Conservation (phyloP, 1,284 basidiomycete genomes). For the Apiotrichum siamense region DNA sequence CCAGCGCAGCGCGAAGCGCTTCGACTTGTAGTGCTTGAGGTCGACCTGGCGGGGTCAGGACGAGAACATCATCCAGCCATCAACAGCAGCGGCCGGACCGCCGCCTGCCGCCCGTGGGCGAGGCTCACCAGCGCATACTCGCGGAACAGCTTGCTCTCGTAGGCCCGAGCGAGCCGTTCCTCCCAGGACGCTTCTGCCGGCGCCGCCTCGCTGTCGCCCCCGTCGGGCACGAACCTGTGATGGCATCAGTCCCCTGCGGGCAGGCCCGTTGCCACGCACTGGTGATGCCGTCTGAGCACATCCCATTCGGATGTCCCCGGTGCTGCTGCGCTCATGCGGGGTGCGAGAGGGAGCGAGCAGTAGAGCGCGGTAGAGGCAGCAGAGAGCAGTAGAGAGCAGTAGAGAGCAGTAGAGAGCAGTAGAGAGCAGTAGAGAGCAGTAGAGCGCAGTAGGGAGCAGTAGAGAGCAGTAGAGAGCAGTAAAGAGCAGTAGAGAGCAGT, state of each 20-base stretch:
- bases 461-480: no score
- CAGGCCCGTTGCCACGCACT: conserved; percentile 35
- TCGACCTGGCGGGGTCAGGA: conserved; percentile 55
- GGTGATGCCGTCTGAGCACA: conserved; percentile 48
- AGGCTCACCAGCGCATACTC: conserved; percentile 66
- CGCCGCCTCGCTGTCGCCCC: no score
- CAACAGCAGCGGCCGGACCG: no score
- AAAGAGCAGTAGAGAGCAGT: no score
- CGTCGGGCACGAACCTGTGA: conserved; percentile 72
- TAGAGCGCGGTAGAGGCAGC: no score
- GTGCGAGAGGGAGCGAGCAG: no score
- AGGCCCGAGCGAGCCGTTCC: conserved; percentile 74
- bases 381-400: no score
- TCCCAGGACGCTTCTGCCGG: conserved; percentile 56
- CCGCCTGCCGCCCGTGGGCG: background rate
- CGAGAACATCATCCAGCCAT: background rate
- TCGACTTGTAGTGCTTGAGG: conserved; percentile 87
- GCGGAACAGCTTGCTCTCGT: conserved; percentile 76
- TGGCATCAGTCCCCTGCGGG: background rate
- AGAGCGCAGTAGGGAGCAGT: no score
- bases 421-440: no score
- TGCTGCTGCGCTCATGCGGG: no score
- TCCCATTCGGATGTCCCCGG: conserved; percentile 49
- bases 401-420: no score
- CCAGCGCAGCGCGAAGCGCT: conserved; percentile 88